Percentiles rank a stretch among this genome's conserved stretches.
These are phyloP conservation scores for Ciborinia camelliae DNA, from an alignment of 2,329 filamentous ascomycete species.

Conservation along the genomic window DNA sequence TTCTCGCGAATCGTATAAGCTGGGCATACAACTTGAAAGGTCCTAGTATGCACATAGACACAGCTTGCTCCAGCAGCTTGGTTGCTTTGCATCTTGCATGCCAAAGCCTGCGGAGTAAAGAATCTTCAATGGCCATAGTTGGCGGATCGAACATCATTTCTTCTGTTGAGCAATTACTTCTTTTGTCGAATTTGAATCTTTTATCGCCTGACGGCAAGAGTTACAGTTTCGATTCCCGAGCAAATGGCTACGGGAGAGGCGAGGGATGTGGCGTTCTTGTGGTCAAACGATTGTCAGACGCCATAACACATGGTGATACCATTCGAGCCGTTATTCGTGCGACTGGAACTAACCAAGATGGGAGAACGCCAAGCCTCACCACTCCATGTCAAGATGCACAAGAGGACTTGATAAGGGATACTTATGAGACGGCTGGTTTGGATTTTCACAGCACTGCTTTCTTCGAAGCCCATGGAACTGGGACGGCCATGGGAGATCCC, in stretches of 20 bases:
- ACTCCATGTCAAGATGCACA: slow-evolving; percentile 49
- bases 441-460: not conserved
- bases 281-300: slow-evolving; percentile 56
- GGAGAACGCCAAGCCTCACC: slow-evolving; percentile 53
- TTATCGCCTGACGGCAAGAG: slow-evolving; percentile 40
- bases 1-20: slow-evolving; percentile 53
- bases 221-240: slow-evolving; percentile 53
- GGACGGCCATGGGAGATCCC: not conserved
- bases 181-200: not conserved
- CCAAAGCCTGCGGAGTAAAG: slow-evolving; percentile 41
- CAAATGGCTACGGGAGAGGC: slow-evolving; percentile 60
- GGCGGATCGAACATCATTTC: slow-evolving; percentile 43
- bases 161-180: slow-evolving; percentile 48
- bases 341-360: slow-evolving; percentile 52
- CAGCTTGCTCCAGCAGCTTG: slow-evolving; percentile 55
- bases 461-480: slow-evolving; percentile 19
- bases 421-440: slow-evolving; percentile 17
- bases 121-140: slow-evolving; percentile 44
- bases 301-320: slow-evolving; percentile 54
- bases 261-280: slow-evolving; percentile 57
- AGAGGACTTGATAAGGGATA: slow-evolving; percentile 12
- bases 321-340: slow-evolving; percentile 54
- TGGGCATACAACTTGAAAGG: slow-evolving; percentile 50
- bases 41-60: slow-evolving; percentile 55
- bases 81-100: slow-evolving; percentile 52